Base-by-base conservation (phyloP, 2,329 filamentous ascomycete genomes). In the Calonectria honghensis region DNA sequence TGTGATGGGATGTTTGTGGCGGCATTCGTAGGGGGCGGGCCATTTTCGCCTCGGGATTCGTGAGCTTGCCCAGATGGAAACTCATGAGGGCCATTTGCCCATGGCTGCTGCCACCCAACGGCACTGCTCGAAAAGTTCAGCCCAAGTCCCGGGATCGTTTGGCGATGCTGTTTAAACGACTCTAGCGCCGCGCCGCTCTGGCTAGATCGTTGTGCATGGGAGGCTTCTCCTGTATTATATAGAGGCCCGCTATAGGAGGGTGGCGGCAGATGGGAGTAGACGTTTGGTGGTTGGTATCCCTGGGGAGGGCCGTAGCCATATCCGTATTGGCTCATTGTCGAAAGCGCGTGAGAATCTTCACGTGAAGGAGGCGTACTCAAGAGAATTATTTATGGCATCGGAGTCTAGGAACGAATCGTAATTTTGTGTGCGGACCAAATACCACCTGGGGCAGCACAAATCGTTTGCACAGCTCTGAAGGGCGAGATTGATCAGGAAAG, bases 131-230 rank as follows among this genome's bases (percentile, higher is more conserved):
- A 73, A 67, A 80, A 79, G 18, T 81, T 78, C 67, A 85, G 70
- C 5, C 83, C 82, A 16, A 86, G 71, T 27, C 85, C 85, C 4
- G 85, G 85, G 54, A 86, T 86, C 35, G 80, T 65, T 59, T 78
- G 82, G 57, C 79, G 80, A 54, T 81, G 82, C 52, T 79, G 79
- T 9, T 80, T 76, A 39, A 75, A 83, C 2, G 79, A 72, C 59
- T 79, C 75, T 32, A 72, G 48, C 13, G 69, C 68, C 13, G 61
- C 75, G 45, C 71, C 70, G 16, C 68, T 72, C 65, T 76, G 73
- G 14, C 50, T 71, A 4, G 68, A 6, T 5, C 69, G 35, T 24
- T 74, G 74, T n/a, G 50, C 27, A 37, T 72, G 52, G 52, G 70
- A 37, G 13, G 48, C n/a, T 2, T 77, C 74, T 35, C 61, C 72